Conservation (phyloP, 2,329 filamentous ascomycete species). For the Aureobasidium sp. region DNA sequence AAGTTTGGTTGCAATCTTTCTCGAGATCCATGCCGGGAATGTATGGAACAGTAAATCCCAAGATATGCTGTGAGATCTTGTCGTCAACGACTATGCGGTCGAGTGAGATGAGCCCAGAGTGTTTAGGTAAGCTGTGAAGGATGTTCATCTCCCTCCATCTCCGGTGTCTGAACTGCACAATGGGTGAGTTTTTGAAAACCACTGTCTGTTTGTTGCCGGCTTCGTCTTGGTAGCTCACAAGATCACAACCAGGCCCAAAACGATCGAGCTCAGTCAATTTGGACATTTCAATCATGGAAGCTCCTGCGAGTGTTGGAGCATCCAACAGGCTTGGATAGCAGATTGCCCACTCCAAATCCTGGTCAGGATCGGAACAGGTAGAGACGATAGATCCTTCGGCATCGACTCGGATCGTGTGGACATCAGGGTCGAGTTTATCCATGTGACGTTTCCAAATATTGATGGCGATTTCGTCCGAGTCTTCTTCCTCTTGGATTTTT, state of each 20-base stretch:
- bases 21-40: background rate
- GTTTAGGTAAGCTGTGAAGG: background rate
- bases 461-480: background rate
- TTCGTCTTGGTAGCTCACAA: background rate
- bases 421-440: background rate
- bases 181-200: background rate
- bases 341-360: background rate
- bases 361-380: background rate
- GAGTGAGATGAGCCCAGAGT: background rate
- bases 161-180: background rate
- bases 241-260: background rate
- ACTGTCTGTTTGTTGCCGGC: background rate
- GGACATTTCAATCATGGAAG: background rate
- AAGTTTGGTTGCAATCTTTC: background rate
- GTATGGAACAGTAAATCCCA: background rate
- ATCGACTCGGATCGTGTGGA: background rate
- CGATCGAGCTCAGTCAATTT: background rate
- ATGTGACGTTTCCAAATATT: background rate
- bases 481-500: background rate
- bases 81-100: background rate
- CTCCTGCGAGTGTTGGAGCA: background rate
- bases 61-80: background rate
- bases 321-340: background rate
- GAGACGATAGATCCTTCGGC: background rate
- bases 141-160: background rate